Conservation (phyloP, 1,284 basidiomycete species). For the Apiotrichum montevideense region DNA sequence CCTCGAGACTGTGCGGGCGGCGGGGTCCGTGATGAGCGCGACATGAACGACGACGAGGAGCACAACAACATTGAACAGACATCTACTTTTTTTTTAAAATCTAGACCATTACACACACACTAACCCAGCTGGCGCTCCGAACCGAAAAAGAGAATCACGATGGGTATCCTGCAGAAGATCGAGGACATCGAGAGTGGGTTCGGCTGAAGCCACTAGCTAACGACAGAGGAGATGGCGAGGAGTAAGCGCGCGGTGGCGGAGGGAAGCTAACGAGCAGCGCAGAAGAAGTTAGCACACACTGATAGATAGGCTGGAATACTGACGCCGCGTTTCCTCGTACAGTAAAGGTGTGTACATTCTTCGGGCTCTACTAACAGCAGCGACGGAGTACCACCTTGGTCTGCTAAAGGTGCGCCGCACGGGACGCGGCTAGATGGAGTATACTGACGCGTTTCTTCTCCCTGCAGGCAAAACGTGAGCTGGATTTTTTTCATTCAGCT, state of each 20-base stretch:
- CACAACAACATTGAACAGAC: too few relatives aligned
- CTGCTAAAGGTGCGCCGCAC: constrained; percentile 32
- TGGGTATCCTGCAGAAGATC: constrained; percentile 92
- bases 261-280: constrained; percentile 53
- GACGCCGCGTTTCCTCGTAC: not conserved
- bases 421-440: not conserved
- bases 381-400: constrained; percentile 79
- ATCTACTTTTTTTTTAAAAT: too few relatives aligned
- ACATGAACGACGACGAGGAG: too few relatives aligned
- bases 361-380: constrained; percentile 43
- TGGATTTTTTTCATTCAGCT: constrained; percentile 9
- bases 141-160: constrained; percentile 34
- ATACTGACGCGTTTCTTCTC: not conserved
- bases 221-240: constrained; percentile 85
- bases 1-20: too few relatives aligned
- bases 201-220: not conserved
- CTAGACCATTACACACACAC: too few relatives aligned
- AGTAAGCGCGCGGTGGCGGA: constrained; percentile 54
- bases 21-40: too few relatives aligned
- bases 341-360: constrained; percentile 19
- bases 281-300: constrained; percentile 72
- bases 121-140: not conserved
- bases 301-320: not conserved
- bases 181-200: constrained; percentile 83
- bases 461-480: constrained; percentile 36